Evolutionary conservation across 768 basidiomycete species (phyloP).

Genomic region (Rickenella mellea): DNA sequence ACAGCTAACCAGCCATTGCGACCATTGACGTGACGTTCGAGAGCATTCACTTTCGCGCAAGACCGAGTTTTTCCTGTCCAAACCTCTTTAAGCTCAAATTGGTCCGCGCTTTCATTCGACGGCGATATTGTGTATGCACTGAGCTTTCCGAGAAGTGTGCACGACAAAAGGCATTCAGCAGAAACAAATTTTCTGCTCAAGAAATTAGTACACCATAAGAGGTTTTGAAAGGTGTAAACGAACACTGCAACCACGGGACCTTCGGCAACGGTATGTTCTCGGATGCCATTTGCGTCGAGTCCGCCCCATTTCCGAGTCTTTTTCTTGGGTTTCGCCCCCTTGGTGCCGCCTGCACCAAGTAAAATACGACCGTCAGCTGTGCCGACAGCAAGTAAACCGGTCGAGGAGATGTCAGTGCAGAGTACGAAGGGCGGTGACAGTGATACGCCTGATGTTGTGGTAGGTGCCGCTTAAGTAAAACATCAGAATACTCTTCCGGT

Average conservation of each 20-base stretch:
- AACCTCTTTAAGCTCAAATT: slow-evolving; percentile 29
- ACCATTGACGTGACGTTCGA: no score
- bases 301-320: slow-evolving; percentile 69
- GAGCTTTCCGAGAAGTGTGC: slow-evolving; percentile 54
- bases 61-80: slow-evolving; percentile 37
- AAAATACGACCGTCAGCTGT: slow-evolving; percentile 71
- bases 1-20: slow-evolving; percentile 41
- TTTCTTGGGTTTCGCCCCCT: slow-evolving; percentile 29
- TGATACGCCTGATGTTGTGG: slow-evolving; percentile 37
- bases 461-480: slow-evolving; percentile 25
- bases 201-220: background rate
- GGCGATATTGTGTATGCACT: slow-evolving; percentile 39
- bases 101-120: slow-evolving; percentile 25
- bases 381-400: slow-evolving; percentile 56
- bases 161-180: slow-evolving; percentile 36
- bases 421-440: slow-evolving; percentile 71
- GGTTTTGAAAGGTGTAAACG: slow-evolving; percentile 15
- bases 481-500: no score
- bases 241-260: slow-evolving; percentile 72
- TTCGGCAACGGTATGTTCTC: slow-evolving; percentile 45
- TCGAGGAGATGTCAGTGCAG: slow-evolving; percentile 47
- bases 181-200: slow-evolving; percentile 39
- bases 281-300: slow-evolving; percentile 35
- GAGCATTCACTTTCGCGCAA: slow-evolving; percentile 57
- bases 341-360: slow-evolving; percentile 63